These are phyloP conservation scores for Didymella pinodella DNA, from an alignment of 2,329 filamentous ascomycete genomes.

Conservation along the genomic window DNA sequence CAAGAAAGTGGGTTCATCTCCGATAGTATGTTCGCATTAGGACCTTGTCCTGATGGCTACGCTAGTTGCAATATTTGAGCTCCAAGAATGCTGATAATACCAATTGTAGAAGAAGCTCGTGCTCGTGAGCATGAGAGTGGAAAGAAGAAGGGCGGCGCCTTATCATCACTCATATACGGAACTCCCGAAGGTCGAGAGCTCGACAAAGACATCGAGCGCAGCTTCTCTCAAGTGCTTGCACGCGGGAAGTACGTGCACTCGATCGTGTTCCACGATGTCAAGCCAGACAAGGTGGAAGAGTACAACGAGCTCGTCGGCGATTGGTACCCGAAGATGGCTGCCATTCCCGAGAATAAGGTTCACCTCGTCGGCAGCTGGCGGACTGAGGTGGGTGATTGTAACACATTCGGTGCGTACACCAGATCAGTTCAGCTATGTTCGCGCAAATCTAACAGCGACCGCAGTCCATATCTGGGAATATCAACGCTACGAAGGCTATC, in stretches of 20 bases:
- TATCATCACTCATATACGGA: slow-evolving; percentile 93
- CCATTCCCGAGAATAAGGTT: slow-evolving; percentile 86
- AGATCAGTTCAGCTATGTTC: background rate
- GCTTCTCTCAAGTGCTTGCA: slow-evolving; percentile 93
- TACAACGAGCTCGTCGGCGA: slow-evolving; percentile 87
- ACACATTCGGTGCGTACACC: slow-evolving; percentile 80
- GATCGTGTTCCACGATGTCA: slow-evolving; percentile 95
- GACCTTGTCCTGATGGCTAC: slow-evolving; percentile 32
- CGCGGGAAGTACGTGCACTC: slow-evolving; percentile 98
- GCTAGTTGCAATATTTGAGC: slow-evolving; percentile 46
- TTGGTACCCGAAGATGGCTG: slow-evolving; percentile 93
- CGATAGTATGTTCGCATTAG: slow-evolving; percentile 53
- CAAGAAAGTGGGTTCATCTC: slow-evolving; percentile 79
- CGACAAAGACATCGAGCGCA: slow-evolving; percentile 94
- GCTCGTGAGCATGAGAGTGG: slow-evolving; percentile 67
- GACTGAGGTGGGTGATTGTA: slow-evolving; percentile 95
- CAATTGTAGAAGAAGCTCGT: slow-evolving; percentile 61
- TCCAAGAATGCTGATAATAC: slow-evolving; percentile 65
- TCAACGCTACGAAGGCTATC: slow-evolving; percentile 94
- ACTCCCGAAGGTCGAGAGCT: slow-evolving; percentile 94
- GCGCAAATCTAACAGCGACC: slow-evolving; percentile 20
- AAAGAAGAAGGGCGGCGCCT: slow-evolving; percentile 69
- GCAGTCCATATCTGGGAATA: slow-evolving; percentile 99
- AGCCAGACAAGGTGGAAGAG: slow-evolving; percentile 93
- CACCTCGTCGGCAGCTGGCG: slow-evolving; percentile 97